Evolutionary conservation across 2,329 filamentous ascomycete genomes (phyloP).

Genomic region (Aspergillus clavatus): DNA sequence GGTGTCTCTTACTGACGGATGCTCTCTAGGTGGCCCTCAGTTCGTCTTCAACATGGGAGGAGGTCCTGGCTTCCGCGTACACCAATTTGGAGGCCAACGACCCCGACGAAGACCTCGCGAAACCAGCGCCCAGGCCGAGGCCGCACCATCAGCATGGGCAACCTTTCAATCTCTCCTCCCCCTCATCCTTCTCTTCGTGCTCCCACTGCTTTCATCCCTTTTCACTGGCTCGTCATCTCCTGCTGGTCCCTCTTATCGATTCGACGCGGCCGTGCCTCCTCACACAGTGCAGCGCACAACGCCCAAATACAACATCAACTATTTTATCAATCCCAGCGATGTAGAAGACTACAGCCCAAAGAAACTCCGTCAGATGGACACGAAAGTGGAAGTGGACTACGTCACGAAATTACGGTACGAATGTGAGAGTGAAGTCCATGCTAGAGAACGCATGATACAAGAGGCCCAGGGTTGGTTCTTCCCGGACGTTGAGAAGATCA

Average conservation of each 20-base stretch:
- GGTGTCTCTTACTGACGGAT: slow-evolving; percentile 14
- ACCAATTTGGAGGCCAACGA: slow-evolving; percentile 82
- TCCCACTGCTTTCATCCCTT: slow-evolving; percentile 75
- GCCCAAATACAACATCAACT: slow-evolving; percentile 66
- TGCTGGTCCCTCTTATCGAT: slow-evolving; percentile 66
- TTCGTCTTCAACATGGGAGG: slow-evolving; percentile 96
- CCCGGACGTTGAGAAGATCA: slow-evolving; percentile 73
- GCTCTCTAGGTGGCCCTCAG: slow-evolving; percentile 60
- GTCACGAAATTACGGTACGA: slow-evolving; percentile 61
- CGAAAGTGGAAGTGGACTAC: slow-evolving; percentile 68
- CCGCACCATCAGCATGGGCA: slow-evolving; percentile 48
- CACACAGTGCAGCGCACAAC: slow-evolving; percentile 71
- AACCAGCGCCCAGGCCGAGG: slow-evolving; percentile 51
- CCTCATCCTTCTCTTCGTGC: slow-evolving; percentile 81
- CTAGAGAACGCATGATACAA: slow-evolving; percentile 63
- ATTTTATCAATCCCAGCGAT: slow-evolving; percentile 78
- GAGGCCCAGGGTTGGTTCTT: slow-evolving; percentile 86
- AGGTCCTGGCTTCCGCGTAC: slow-evolving; percentile 84
- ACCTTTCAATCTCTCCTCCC: slow-evolving; percentile 73
- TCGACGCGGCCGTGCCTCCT: slow-evolving; percentile 65
- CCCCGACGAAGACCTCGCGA: slow-evolving; percentile 72
- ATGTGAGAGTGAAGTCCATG: slow-evolving; percentile 69
- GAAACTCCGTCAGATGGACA: slow-evolving; percentile 71
- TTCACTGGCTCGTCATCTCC: slow-evolving; percentile 57
- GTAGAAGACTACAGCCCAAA: slow-evolving; percentile 63